These are phyloP conservation scores for Colletotrichum brevisporum DNA, from an alignment of 2,329 filamentous ascomycete genomes.

Conservation along the genomic window DNA sequence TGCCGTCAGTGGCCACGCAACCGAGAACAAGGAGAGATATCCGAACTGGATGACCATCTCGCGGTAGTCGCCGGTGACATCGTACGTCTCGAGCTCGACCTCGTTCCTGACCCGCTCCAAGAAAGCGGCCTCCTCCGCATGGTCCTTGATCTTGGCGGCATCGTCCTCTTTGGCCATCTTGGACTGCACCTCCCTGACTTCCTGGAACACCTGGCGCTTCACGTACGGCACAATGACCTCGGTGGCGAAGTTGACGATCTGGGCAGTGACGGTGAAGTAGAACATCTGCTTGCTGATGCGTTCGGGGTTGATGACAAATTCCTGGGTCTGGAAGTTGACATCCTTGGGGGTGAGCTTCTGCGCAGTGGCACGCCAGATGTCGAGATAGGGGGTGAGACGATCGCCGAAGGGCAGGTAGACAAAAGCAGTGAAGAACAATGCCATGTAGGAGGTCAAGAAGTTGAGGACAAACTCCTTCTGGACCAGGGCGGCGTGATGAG, in stretches of 20 bases:
- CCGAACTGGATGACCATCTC: slow-evolving; percentile 93
- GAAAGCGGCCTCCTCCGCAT: slow-evolving; percentile 84
- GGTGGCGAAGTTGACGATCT: slow-evolving; percentile 87
- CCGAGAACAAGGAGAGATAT: slow-evolving; percentile 91
- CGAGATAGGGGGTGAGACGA: slow-evolving; percentile 86
- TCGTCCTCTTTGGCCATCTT: slow-evolving; percentile 69
- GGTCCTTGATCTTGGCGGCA: slow-evolving; percentile 68
- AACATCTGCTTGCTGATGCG: slow-evolving; percentile 92
- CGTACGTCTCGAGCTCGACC: slow-evolving; percentile 85
- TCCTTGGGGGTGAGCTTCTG: slow-evolving; percentile 82
- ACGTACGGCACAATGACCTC: slow-evolving; percentile 89
- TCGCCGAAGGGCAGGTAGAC: slow-evolving; percentile 94
- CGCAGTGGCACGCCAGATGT: slow-evolving; percentile 83
- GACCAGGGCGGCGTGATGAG: slow-evolving; percentile 86
- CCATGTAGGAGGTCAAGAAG: slow-evolving; percentile 95
- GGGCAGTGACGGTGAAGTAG: slow-evolving; percentile 95
- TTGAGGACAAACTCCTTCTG: slow-evolving; percentile 96
- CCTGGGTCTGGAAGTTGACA: slow-evolving; percentile 74
- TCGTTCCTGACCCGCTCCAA: slow-evolving; percentile 86
- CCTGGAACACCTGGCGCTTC: slow-evolving; percentile 83
- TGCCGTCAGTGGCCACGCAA: slow-evolving; percentile 94
- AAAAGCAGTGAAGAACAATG: slow-evolving; percentile 92
- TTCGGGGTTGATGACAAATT: slow-evolving; percentile 86
- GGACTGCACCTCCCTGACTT: slow-evolving; percentile 82
- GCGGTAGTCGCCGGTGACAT: slow-evolving; percentile 90